These are phyloP conservation scores for Acanthochlamys bracteata DNA, from an alignment of 106 monocot genomes.

Conservation along the genomic window DNA sequence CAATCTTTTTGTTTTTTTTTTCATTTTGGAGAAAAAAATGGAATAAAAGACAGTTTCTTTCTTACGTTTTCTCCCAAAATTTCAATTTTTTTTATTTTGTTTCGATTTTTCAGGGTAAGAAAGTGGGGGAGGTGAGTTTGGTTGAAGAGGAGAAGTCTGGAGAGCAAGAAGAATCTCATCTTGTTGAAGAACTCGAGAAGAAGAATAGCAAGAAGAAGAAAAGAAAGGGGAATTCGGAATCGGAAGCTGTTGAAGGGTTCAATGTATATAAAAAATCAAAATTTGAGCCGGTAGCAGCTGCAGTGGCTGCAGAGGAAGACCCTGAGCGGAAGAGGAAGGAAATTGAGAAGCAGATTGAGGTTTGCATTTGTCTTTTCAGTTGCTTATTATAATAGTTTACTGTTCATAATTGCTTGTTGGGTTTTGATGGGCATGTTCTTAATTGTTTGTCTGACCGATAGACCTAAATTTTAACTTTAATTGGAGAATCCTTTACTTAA, in stretches of 20 bases:
- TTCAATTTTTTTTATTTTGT: too few species aligned
- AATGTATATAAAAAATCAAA: conserved; percentile 51
- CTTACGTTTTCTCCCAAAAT: too few species aligned
- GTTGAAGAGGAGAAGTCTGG: conserved; percentile 4
- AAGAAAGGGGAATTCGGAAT: conserved; percentile 28
- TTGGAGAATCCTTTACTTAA: too few species aligned
- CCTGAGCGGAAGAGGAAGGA: conserved; percentile 31
- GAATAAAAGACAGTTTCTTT: too few species aligned
- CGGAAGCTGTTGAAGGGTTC: conserved; percentile 56
- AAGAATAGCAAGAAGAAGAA: conserved; percentile 34
- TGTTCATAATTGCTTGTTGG: not conserved
- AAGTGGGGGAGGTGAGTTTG: conserved; percentile 11
- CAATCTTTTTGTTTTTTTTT: too few species aligned
- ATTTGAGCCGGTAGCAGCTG: not conserved
- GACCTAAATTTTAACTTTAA: too few species aligned
- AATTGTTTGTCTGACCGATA: too few species aligned
- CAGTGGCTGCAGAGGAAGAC: conserved; percentile 6
- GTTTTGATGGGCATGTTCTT: too few species aligned
- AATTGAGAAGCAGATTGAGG: conserved; percentile 65
- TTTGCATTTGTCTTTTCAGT: conserved; percentile 6
- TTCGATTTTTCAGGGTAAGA: not conserved
- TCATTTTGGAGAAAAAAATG: too few species aligned
- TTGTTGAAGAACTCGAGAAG: conserved; percentile 10
- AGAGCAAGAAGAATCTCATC: not conserved
- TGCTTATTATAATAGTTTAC: not conserved